A percentile compares a stretch with the other conserved stretches of the same genome.
Conservation (phyloP, 257 asterid species). For the Misopates orontium region DNA sequence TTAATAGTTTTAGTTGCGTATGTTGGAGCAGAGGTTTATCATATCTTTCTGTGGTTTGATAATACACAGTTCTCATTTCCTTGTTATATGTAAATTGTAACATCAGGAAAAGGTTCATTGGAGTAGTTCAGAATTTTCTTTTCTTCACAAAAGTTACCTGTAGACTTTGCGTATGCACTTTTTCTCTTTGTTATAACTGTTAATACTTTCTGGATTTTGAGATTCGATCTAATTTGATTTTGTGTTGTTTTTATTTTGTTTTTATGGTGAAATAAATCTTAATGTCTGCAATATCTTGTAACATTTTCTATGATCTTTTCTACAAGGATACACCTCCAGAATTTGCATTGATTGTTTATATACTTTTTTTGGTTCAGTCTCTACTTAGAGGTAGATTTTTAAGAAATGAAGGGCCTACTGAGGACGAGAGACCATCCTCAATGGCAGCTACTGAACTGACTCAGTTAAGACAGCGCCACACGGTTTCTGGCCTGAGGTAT, state of each 20-base stretch:
- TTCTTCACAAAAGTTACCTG: conserved; percentile 1
- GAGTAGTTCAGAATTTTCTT: not conserved
- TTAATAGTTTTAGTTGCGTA: conserved; percentile 16
- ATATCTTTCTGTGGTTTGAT: conserved; percentile 11
- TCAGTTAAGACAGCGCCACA: conserved; percentile 66
- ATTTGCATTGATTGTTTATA: too few species aligned
- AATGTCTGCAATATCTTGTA: not conserved
- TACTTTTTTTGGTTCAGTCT: conserved; percentile 43
- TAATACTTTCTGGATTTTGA: not conserved
- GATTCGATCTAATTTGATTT: conserved; percentile 6
- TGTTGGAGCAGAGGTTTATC: conserved; percentile 8
- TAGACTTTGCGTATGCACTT: not conserved
- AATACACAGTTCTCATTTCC: conserved; percentile 12
- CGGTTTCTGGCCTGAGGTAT: conserved; percentile 69
- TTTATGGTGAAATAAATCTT: conserved; percentile 9
- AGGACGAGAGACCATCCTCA: conserved; percentile 64
- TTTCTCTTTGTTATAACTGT: not conserved
- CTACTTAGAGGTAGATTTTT: conserved; percentile 68
- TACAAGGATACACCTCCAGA: too few species aligned
- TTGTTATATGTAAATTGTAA: conserved; percentile 16
- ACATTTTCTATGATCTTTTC: too few species aligned
- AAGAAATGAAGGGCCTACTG: conserved; percentile 59
- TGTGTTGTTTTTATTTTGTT: not conserved
- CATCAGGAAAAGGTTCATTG: conserved; percentile 16
- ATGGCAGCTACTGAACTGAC: conserved; percentile 52